Conservation (phyloP, 1,284 basidiomycete genomes). For the Trichosporon ovoides region DNA sequence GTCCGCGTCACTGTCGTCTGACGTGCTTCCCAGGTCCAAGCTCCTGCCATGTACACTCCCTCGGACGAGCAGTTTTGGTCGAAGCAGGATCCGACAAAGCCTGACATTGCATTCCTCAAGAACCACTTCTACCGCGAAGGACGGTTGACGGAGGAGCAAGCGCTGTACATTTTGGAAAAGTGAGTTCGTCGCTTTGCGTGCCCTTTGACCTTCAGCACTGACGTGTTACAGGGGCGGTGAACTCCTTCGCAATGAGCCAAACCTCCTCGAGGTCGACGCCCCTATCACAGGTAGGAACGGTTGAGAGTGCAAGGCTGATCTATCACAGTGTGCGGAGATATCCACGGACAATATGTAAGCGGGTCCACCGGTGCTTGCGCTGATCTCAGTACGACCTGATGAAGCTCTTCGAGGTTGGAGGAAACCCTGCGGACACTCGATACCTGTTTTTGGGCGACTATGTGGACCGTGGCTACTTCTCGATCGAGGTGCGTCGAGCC, state of each 20-base stretch:
- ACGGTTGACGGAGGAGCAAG: conserved; percentile 81
- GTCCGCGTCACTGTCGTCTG: neutral
- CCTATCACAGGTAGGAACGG: conserved; percentile 77
- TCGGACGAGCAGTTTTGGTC: conserved; percentile 92
- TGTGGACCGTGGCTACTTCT: conserved; percentile 94
- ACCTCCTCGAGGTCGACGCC: conserved; percentile 84
- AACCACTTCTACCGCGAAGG: conserved; percentile 99
- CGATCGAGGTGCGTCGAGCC: conserved; percentile 66
- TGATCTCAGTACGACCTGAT: conserved; percentile 83
- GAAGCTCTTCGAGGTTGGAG: conserved; percentile 96
- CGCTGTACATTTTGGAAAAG: conserved; percentile 76
- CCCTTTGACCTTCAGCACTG: conserved; percentile 3
- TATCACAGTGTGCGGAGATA: conserved; percentile 77
- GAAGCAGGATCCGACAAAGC: conserved; percentile 73
- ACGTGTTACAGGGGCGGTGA: conserved; percentile 57
- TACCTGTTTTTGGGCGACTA: conserved; percentile 98
- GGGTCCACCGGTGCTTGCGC: neutral
- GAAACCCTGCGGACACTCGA: conserved; percentile 78
- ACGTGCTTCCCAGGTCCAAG: conserved; percentile 65
- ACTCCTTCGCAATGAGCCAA: conserved; percentile 72
- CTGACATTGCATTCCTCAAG: conserved; percentile 95
- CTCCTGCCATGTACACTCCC: conserved; percentile 85
- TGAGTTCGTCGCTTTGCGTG: conserved; percentile 21
- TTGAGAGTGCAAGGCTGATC: conserved; percentile 14
- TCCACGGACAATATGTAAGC: conserved; percentile 94